phyloP scores from a whole-genome alignment of 441 rosid genomes.

The California macrophylla region DNA sequence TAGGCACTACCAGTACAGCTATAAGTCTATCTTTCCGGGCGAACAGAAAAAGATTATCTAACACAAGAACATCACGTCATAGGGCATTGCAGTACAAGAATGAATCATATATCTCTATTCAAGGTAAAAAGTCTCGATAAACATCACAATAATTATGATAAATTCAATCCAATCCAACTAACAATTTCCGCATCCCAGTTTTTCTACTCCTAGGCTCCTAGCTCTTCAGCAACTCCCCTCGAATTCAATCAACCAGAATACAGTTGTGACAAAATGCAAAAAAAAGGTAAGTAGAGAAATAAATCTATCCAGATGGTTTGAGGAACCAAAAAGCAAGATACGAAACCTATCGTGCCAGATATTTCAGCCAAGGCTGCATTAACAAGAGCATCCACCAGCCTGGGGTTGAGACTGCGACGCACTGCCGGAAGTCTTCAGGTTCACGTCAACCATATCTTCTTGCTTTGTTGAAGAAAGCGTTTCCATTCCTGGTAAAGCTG shows the following conservation, averaged over 20 bases:
- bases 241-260: not conserved
- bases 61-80: not conserved
- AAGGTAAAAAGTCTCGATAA: not conserved
- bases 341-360: not conserved
- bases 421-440: slow-evolving; percentile 39
- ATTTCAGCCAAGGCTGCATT: slow-evolving; percentile 5
- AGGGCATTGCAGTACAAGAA: not conserved
- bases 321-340: slow-evolving; percentile 5
- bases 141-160: not conserved
- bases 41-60: too few species aligned
- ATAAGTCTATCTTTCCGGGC: too few species aligned
- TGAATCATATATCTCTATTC: not conserved
- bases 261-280: not conserved
- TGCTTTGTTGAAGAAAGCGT: slow-evolving; percentile 48
- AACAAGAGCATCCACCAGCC: slow-evolving; percentile 28
- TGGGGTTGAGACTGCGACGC: slow-evolving; percentile 30
- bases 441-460: slow-evolving; percentile 69
- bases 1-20: too few species aligned
- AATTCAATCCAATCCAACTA: not conserved
- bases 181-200: not conserved
- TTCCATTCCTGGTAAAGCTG: slow-evolving; percentile 64
- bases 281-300: not conserved
- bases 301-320: not conserved
- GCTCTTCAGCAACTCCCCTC: not conserved
- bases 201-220: not conserved